Base-by-base conservation (phyloP, 2,329 filamentous ascomycete genomes). In the Tympanopsis confertula region DNA sequence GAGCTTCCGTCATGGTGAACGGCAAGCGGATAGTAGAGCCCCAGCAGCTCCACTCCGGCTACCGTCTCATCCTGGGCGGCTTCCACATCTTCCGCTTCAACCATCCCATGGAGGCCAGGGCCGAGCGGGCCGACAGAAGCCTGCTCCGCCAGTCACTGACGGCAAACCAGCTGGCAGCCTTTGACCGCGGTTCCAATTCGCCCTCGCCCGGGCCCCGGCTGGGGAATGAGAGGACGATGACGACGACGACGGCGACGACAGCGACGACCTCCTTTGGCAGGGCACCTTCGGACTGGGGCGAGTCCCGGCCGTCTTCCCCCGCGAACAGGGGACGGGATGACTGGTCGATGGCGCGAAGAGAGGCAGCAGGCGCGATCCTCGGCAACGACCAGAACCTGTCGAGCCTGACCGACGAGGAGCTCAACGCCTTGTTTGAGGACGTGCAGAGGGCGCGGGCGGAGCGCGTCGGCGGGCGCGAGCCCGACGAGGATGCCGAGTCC, bases 31-130 rank as follows among this genome's bases (percentile, higher is more conserved):
- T 96, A 38, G 78, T 86, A 38, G 87, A 88, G 50, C 80, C 87
- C 1, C 86, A 82, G 46, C 75, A 87, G 45, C 68, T 98, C 32
- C 82, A 88, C 53, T 95, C 88, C 50, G 91, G 91, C 4, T 94
- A 88, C 55, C 82, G 91, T 43, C 84, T 98, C 38, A 98, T 98
- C 44, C 68, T 98, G 10, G 91, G 91, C 28, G 91, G 98, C 58
- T 98, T 98, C 50, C 91, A 98, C 57, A 98, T 98, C 43, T 96
- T 98, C 62, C 74, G 91, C 40, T 98, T 98, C 66, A 98, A 96
- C 51, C 88, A 98, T 54, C 91, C 91, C 1, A 83, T 94, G 68
- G 91, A 98, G 62, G 91, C 91, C 20, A 78, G 86, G 41, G 89
- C 88, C 3, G 91, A 98, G 61, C 70, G 91, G 38, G 88, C 86